phyloP scores from a whole-genome alignment of 306 rosid species.

The Cajanus cajan region DNA sequence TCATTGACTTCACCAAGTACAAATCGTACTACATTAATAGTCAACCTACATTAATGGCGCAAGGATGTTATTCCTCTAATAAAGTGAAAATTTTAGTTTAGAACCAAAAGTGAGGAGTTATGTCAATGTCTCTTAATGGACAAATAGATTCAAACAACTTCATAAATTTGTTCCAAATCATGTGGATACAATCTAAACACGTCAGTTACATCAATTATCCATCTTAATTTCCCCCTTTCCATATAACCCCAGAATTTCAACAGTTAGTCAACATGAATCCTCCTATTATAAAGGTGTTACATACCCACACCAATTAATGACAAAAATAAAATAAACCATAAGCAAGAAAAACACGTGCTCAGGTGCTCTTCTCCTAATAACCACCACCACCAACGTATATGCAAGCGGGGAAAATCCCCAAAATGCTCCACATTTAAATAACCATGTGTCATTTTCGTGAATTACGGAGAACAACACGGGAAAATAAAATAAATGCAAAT shows the following conservation, averaged over 20 bases:
- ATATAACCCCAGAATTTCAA: conserved; percentile 1
- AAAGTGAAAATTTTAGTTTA: not conserved
- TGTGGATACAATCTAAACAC: not conserved
- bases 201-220: not conserved
- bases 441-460: conserved; percentile 11
- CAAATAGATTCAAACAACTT: not conserved
- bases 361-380: conserved; percentile 39
- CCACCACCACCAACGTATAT: conserved; percentile 29
- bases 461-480: not conserved
- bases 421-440: conserved; percentile 14
- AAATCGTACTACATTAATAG: not conserved
- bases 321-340: conserved; percentile 15
- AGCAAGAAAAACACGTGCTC: conserved; percentile 46
- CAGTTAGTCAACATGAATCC: not conserved
- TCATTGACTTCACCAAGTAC: not conserved
- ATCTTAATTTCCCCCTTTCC: not conserved
- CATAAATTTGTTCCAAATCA: not conserved
- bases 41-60: not conserved
- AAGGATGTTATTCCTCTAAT: not conserved
- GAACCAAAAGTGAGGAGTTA: not conserved
- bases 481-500: conserved; percentile 2
- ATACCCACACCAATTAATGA: not conserved
- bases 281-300: not conserved
- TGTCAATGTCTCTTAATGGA: not conserved
- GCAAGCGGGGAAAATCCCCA: conserved; percentile 7